Base-by-base conservation (phyloP, 768 basidiomycete species). In the Trametes gibbosa region DNA sequence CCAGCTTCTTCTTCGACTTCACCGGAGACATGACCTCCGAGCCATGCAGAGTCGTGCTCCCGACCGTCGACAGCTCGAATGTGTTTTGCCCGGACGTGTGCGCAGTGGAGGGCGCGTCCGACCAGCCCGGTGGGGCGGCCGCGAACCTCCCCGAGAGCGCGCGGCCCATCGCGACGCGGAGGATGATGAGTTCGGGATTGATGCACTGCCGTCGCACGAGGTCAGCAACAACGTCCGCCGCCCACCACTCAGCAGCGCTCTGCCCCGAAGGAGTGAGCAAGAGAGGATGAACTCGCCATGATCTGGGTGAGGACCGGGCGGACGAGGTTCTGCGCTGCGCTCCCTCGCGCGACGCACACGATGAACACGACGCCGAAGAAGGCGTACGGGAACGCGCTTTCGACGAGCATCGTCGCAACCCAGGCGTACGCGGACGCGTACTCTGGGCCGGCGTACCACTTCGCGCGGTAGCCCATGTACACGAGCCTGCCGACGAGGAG, bases 341-440 rank as follows among this genome's bases (percentile, higher is more conserved):
- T 58, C 43, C 61, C 51, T n/a, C 39, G 24, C 3, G 59, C 67
- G 40, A 66, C 69, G 27, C 63, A 56, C 40, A 66, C 53, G 24
- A 63, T 57, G 56, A 72, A 68, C 35, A 68, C 58, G 49, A 70
- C 41, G 21, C 64, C 60, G 25, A 62, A 57, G 56, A 63, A 48
- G 24, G 68, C 62, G 42, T 68, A 70, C 17, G 67, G 65, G 17
- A 62, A 29, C 13, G 66, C 66, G 29, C 41, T 67, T 64, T 72
- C 70, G 56, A 71, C 63, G 55, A 66, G 58, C 65, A 72, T 71
- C 39, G 71, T 61, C 35, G 66, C 65, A 40, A 70, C 63, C 47
- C 62, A 56, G n/a, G 39, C 47, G 54, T 67, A 67, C 10, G 56
- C 46, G 37, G 37, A 21, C 17, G 43, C 61, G 50, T 61, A 40